Base-by-base conservation (phyloP, 805 yeast genomes). In the Ogataea salicorniae region DNA sequence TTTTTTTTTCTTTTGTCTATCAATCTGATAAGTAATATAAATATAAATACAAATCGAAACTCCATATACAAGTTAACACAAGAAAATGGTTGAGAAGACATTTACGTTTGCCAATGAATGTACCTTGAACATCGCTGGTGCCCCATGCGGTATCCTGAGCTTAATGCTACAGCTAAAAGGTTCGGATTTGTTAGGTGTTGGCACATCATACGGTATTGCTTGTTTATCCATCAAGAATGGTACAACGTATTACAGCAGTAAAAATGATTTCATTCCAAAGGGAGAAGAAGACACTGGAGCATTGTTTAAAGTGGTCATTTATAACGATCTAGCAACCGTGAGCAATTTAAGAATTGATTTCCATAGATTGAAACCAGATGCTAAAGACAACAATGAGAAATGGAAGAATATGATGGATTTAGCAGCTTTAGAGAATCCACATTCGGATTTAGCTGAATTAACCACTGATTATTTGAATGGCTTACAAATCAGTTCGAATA, bases 401-500 rank as follows among this genome's bases (percentile, higher is more conserved):
- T 59, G 64, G 64, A 58, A 55, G 42, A 47, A 46, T 13, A 36
- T 54, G 42, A 16, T 44, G 6, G 48, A 52, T 39, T 29, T 51
- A 34, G 55, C 47, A 34, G 17, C 16, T 14, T 7, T 29, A 5
- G 40, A 42, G 5, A 35, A 38, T n/a, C 46, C 52, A 5, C 50
- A 41, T 7, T 48, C 53, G 34, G 42, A 42, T 37, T 46, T 54
- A 15, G 46, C 46, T 8, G 52, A 44, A n/a, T 34, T 58, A 35
- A 45, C 55, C 1, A 34, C 29, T 16, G 44, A 48, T 15, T 60
- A 58, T 43, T 37, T 51, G 2, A 50, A 52, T 9, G 13, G 42
- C 6, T 41, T 60, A 33, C 41, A 46, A 26, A 33, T 16, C 5
- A 59, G 66, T 46, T 42, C 53, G 16, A 57, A 60, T 36, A 53